A percentile compares a stretch with the other conserved stretches of the same genome.
phyloP scores from a whole-genome alignment of 345 rosid genomes.

The Nephelium lappaceum region DNA sequence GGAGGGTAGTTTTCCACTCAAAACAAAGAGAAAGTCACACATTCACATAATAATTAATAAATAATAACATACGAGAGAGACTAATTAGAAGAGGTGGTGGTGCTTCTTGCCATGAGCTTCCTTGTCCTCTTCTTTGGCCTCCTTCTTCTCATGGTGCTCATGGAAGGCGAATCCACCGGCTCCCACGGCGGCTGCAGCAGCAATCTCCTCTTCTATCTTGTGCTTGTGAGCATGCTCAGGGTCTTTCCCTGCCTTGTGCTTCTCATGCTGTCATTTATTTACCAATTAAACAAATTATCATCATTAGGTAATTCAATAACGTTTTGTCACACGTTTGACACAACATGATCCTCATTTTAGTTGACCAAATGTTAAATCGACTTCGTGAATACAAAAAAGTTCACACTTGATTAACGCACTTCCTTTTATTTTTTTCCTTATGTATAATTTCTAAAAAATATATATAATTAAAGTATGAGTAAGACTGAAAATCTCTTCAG shows the following conservation, averaged over 20 bases:
- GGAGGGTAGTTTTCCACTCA: background rate
- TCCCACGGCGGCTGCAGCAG: slow-evolving; percentile 48
- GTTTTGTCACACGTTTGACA: too few species aligned
- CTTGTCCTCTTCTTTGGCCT: slow-evolving; percentile 40
- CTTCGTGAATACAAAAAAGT: too few species aligned
- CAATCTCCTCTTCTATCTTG: slow-evolving; percentile 59
- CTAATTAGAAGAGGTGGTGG: slow-evolving; percentile 43
- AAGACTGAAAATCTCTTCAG: too few species aligned
- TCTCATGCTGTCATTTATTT: slow-evolving; percentile 41
- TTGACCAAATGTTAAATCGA: too few species aligned
- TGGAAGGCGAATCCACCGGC: slow-evolving; percentile 55
- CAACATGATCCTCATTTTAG: too few species aligned
- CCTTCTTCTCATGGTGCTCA: slow-evolving; percentile 66
- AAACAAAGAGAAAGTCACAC: background rate
- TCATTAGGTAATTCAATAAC: too few species aligned
- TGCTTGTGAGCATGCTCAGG: slow-evolving; percentile 67
- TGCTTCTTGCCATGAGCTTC: slow-evolving; percentile 54
- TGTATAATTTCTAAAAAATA: too few species aligned
- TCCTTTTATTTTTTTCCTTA: too few species aligned
- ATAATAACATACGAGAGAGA: too few species aligned
- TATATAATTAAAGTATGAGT: too few species aligned
- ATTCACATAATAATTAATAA: background rate
- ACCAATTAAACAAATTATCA: too few species aligned
- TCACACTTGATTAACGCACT: too few species aligned
- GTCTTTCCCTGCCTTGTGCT: slow-evolving; percentile 52